Percentiles rank a stretch among this genome's conserved stretches.
Evolutionary conservation across 192 early-diverging fungal species (phyloP).

Genomic region (Jimgerdemannia lactiflua): DNA sequence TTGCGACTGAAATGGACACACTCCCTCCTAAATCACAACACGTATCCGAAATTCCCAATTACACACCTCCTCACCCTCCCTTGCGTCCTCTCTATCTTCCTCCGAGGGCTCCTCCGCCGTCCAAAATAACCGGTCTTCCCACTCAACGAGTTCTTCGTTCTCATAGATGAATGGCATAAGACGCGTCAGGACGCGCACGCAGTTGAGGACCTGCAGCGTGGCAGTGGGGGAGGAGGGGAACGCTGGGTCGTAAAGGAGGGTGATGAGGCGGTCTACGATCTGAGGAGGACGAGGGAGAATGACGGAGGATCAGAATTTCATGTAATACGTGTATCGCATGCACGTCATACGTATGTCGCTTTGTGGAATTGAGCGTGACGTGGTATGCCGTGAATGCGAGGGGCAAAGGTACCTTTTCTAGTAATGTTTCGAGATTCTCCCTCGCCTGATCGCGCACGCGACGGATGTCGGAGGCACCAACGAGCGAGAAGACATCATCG

Average conservation of each 20-base stretch:
- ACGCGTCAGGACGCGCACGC: slow-evolving; percentile 78
- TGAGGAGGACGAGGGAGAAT: slow-evolving; percentile 8
- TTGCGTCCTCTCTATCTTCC: neutral
- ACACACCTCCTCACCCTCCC: neutral
- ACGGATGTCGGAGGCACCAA: slow-evolving; percentile 81
- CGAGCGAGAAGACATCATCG: slow-evolving; percentile 86
- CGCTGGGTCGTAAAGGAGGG: slow-evolving; percentile 46
- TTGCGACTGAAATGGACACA: too few relatives aligned
- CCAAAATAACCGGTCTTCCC: slow-evolving; percentile 72
- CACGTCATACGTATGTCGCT: too few relatives aligned
- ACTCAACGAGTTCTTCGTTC: slow-evolving; percentile 31
- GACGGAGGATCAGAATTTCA: neutral
- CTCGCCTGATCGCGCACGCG: slow-evolving; percentile 68
- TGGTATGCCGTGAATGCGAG: neutral
- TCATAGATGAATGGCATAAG: slow-evolving; percentile 87
- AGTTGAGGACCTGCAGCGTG: slow-evolving; percentile 71
- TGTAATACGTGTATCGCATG: neutral
- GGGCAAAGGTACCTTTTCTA: slow-evolving; percentile 56
- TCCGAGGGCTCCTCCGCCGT: slow-evolving; percentile 3
- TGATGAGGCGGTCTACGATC: slow-evolving; percentile 49
- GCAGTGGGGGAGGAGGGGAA: slow-evolving; percentile 50
- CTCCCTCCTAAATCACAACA: too few relatives aligned
- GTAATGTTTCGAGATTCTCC: slow-evolving; percentile 74
- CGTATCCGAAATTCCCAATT: too few relatives aligned
- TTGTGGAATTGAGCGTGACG: neutral